Percentiles rank a stretch among this genome's conserved stretches.
These are phyloP conservation scores for Hirsutella minnesotensis DNA, from an alignment of 2,329 filamentous ascomycete species.

Conservation along the genomic window DNA sequence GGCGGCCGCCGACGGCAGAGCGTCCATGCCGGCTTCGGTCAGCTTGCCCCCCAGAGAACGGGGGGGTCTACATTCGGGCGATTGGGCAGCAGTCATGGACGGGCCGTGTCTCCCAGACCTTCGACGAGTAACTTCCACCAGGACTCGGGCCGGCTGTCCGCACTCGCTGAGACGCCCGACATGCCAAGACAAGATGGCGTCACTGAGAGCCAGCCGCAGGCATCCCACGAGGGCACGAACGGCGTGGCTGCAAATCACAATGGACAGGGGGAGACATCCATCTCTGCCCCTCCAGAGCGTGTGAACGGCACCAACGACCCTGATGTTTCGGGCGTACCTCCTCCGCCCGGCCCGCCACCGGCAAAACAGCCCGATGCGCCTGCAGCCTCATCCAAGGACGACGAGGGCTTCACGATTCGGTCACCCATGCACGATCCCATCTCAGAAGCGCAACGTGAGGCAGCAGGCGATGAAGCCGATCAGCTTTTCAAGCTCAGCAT, in stretches of 20 bases:
- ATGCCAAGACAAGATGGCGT: slow-evolving; percentile 15
- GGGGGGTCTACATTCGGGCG: slow-evolving; percentile 43
- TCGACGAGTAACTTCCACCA: slow-evolving; percentile 47
- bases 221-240: slow-evolving; percentile 31
- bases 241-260: slow-evolving; percentile 25
- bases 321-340: slow-evolving; percentile 38
- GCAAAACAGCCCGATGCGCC: slow-evolving; percentile 26
- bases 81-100: slow-evolving; percentile 52
- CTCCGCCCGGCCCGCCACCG: slow-evolving; percentile 39
- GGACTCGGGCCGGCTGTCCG: slow-evolving; percentile 41
- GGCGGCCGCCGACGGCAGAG: slow-evolving; percentile 51
- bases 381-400: slow-evolving; percentile 40
- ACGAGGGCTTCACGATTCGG: slow-evolving; percentile 68
- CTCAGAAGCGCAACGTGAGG: slow-evolving; percentile 59
- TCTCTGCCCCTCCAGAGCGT: slow-evolving; percentile 18
- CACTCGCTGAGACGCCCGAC: slow-evolving; percentile 45
- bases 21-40: slow-evolving; percentile 49
- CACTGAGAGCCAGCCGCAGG: slow-evolving; percentile 9
- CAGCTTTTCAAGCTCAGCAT: slow-evolving; percentile 71
- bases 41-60: slow-evolving; percentile 41
- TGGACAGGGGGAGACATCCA: slow-evolving; percentile 16
- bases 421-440: slow-evolving; percentile 52
- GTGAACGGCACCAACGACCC: slow-evolving; percentile 35
- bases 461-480: slow-evolving; percentile 43
- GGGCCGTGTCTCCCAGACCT: slow-evolving; percentile 39